These are phyloP conservation scores for Sclerotiophoma versabilis DNA, from an alignment of 2,329 filamentous ascomycete genomes.

Conservation along the genomic window DNA sequence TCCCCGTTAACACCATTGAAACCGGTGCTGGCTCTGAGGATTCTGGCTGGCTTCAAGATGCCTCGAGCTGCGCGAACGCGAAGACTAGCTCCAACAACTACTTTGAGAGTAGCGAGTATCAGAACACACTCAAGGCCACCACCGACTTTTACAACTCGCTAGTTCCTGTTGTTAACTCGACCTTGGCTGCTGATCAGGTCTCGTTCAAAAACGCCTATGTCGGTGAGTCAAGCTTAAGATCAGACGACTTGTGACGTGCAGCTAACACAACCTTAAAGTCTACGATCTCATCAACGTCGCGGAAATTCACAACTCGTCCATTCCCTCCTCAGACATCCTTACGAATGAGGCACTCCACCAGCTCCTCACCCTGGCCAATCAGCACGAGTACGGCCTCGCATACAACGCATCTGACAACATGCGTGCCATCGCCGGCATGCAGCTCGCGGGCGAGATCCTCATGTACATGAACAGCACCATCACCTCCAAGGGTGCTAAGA, in stretches of 20 bases:
- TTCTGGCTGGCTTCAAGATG: slow-evolving; percentile 65
- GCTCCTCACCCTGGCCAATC: slow-evolving; percentile 76
- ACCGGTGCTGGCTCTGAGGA: slow-evolving; percentile 67
- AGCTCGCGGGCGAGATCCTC: slow-evolving; percentile 57
- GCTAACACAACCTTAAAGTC: slow-evolving; percentile 44
- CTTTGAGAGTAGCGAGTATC: slow-evolving; percentile 61
- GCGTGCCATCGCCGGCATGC: slow-evolving; percentile 57
- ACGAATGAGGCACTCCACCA: slow-evolving; percentile 68
- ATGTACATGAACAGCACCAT: slow-evolving; percentile 55
- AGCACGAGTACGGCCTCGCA: slow-evolving; percentile 82
- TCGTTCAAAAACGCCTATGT: slow-evolving; percentile 69
- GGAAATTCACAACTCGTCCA: slow-evolving; percentile 67
- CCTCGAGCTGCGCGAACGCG: slow-evolving; percentile 63
- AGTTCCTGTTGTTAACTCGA: slow-evolving; percentile 60
- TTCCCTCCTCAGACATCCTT: slow-evolving; percentile 63
- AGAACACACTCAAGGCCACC: slow-evolving; percentile 56
- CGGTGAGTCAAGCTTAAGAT: slow-evolving; percentile 54
- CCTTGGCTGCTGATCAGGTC: slow-evolving; percentile 58
- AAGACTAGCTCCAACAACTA: slow-evolving; percentile 66
- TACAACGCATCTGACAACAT: slow-evolving; percentile 69
- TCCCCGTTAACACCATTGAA: slow-evolving; percentile 71
- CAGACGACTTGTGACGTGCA: neutral
- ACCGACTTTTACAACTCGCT: slow-evolving; percentile 62
- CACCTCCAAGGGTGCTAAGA: slow-evolving; percentile 45
- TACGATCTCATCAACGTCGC: slow-evolving; percentile 70